Evolutionary conservation across 2,329 filamentous ascomycete species (phyloP).

Genomic region (Ceratocystis smalleyi): DNA sequence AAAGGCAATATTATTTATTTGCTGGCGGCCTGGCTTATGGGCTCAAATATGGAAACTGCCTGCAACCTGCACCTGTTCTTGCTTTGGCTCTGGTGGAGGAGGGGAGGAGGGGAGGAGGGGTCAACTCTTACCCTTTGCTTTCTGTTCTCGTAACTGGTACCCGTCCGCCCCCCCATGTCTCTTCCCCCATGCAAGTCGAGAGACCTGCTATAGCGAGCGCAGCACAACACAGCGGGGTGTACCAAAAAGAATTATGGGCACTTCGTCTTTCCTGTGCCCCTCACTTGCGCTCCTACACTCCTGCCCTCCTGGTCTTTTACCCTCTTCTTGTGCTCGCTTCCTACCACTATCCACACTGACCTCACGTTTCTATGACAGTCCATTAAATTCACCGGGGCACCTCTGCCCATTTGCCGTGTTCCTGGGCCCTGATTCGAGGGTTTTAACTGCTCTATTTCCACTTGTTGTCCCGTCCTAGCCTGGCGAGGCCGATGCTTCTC

Average conservation of each 20-base stretch:
- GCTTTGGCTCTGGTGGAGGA: background rate
- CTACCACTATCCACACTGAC: background rate
- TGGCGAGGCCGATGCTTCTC: background rate
- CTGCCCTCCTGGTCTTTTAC: background rate
- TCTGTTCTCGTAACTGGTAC: background rate
- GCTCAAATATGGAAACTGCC: constrained; percentile 11
- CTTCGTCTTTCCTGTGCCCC: background rate
- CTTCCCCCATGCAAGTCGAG: background rate
- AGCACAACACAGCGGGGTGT: background rate
- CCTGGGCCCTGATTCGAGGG: background rate
- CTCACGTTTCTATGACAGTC: constrained; percentile 13
- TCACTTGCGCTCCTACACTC: constrained; percentile 6
- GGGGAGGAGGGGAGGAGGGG: background rate
- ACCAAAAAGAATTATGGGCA: constrained; percentile 11
- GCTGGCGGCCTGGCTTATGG: constrained; percentile 8
- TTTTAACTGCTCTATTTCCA: background rate
- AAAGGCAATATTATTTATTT: constrained; percentile 15
- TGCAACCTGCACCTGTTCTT: background rate
- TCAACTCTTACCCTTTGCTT: background rate
- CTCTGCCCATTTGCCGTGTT: background rate
- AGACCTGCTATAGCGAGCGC: constrained; percentile 2
- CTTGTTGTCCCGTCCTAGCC: background rate
- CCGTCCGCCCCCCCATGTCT: too few relatives aligned
- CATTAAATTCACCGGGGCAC: background rate
- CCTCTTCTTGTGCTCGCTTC: too few relatives aligned